These are phyloP conservation scores for Neocucurbitaria cava DNA, from an alignment of 2,329 filamentous ascomycete genomes.

Conservation along the genomic window DNA sequence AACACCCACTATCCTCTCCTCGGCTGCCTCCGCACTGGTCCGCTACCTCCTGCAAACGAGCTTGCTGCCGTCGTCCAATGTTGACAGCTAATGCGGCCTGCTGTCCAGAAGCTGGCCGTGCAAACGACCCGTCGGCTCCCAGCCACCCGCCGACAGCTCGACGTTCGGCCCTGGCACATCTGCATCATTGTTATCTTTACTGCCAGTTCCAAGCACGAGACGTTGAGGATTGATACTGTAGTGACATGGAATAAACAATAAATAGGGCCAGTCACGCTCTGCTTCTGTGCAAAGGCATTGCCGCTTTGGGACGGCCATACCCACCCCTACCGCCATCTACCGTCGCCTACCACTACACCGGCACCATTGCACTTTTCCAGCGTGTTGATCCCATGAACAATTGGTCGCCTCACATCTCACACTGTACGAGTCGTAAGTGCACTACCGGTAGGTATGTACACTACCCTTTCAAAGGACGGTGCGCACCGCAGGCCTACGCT, in stretches of 20 bases:
- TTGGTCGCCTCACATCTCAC: constrained; percentile 6
- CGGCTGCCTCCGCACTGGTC: not conserved
- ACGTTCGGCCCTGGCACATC: not conserved
- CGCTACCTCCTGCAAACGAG: not conserved
- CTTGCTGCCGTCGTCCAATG: not conserved
- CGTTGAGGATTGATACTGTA: not conserved
- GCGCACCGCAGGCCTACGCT: not conserved
- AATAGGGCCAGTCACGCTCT: not conserved
- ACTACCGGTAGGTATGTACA: too few species aligned
- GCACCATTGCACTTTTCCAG: constrained; percentile 1
- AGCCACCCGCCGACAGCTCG: not conserved
- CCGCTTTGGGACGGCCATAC: not conserved
- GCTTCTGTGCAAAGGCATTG: not conserved
- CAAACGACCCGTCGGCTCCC: not conserved
- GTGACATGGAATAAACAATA: not conserved
- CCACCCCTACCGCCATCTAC: not conserved
- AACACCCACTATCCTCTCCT: not conserved
- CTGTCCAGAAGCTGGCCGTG: not conserved
- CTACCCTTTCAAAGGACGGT: not conserved
- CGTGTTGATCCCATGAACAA: constrained; percentile 1
- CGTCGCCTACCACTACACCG: constrained; percentile 3
- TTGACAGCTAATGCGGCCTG: not conserved
- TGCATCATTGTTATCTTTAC: not conserved
- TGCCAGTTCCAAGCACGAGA: not conserved
- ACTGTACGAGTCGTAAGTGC: not conserved